phyloP scores from a whole-genome alignment of 805 yeast genomes.

The Pichia californica region DNA sequence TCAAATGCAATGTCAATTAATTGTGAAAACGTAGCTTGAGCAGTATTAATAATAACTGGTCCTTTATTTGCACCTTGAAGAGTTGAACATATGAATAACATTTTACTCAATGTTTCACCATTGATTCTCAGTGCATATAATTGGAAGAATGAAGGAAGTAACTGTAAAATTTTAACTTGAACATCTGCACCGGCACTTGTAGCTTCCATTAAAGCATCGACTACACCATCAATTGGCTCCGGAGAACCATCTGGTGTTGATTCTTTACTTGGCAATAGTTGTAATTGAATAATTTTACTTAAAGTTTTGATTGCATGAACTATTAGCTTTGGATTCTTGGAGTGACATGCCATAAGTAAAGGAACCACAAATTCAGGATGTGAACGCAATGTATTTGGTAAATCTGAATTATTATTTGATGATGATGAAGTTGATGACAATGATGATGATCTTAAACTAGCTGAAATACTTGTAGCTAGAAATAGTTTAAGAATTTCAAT shows the following conservation, averaged over 20 bases:
- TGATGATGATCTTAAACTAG: not conserved
- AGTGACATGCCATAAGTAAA: constrained; percentile 61
- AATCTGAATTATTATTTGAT: not conserved
- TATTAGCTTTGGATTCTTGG: constrained; percentile 68
- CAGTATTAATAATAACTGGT: constrained; percentile 79
- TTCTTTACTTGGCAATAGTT: constrained; percentile 48
- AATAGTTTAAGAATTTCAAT: constrained; percentile 36
- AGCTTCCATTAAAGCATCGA: constrained; percentile 67
- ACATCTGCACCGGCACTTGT: constrained; percentile 65
- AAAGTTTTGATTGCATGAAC: constrained; percentile 67
- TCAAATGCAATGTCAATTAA: constrained; percentile 75
- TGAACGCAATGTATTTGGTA: not conserved
- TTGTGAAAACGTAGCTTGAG: constrained; percentile 90
- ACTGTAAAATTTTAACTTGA: constrained; percentile 79
- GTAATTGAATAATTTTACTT: constrained; percentile 50
- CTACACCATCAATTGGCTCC: constrained; percentile 39
- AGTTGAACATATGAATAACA: constrained; percentile 64
- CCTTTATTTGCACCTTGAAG: constrained; percentile 64
- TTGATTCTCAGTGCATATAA: constrained; percentile 50
- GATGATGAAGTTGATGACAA: not conserved
- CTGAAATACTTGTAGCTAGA: not conserved
- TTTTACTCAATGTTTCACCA: constrained; percentile 49
- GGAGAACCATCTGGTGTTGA: constrained; percentile 2
- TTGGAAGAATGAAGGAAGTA: constrained; percentile 69
- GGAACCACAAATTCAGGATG: constrained; percentile 58